phyloP scores from a whole-genome alignment of 257 asterid species.

The Haberlea rhodopensis region DNA sequence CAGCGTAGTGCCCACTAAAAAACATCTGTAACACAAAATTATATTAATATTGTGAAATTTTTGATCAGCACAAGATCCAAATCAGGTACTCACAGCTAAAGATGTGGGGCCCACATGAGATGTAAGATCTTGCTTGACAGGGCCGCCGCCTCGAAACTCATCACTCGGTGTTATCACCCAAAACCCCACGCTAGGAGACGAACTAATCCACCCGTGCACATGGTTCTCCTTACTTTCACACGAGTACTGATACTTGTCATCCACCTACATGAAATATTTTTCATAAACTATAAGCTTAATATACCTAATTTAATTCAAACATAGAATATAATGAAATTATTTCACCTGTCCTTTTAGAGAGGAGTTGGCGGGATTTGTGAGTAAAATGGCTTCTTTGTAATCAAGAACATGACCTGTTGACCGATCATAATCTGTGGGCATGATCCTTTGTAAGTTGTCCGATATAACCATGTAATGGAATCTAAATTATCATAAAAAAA shows the following conservation, averaged over 20 bases:
- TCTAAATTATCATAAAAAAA: too few relatives aligned
- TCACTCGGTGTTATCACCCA: constrained; percentile 70
- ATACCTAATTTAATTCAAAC: too few relatives aligned
- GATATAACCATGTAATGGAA: constrained; percentile 70
- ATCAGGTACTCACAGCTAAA: constrained; percentile 37
- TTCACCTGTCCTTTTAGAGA: constrained; percentile 34
- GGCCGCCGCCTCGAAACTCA: constrained; percentile 66
- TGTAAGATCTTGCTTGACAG: constrained; percentile 57
- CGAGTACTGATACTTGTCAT: constrained; percentile 72
- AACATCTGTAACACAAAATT: constrained; percentile 32
- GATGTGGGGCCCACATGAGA: constrained; percentile 62
- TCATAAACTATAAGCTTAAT: too few relatives aligned
- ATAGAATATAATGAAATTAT: too few relatives aligned
- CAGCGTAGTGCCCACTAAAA: constrained; percentile 59
- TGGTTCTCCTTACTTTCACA: constrained; percentile 45
- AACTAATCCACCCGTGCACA: constrained; percentile 73
- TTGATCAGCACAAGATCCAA: background rate
- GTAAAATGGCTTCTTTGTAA: constrained; percentile 60
- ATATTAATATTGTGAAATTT: background rate
- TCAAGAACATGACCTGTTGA: constrained; percentile 40
- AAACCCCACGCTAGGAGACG: constrained; percentile 38
- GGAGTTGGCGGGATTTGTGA: constrained; percentile 39
- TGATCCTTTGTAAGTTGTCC: constrained; percentile 52
- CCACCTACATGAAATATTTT: constrained; percentile 38
- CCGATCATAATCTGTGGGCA: constrained; percentile 63